phyloP scores from a whole-genome alignment of 1,284 basidiomycete genomes.

The Leccinum fallax region DNA sequence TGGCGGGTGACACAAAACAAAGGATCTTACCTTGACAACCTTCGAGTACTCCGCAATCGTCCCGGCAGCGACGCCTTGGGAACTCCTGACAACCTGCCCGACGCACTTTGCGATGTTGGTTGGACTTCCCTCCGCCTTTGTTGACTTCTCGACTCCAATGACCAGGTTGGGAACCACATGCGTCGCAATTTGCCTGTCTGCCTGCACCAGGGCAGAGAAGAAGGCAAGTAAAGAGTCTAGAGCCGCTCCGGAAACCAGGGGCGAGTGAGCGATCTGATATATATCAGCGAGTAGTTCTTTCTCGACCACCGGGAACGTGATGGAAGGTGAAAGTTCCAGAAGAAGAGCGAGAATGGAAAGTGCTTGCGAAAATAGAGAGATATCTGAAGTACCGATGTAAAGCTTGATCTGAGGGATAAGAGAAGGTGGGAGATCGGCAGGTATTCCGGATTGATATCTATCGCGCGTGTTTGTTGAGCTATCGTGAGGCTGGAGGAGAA shows the following conservation, averaged over 20 bases:
- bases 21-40: constrained; percentile 61
- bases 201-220: constrained; percentile 79
- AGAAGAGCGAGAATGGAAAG: constrained; percentile 73
- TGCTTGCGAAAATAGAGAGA: constrained; percentile 77
- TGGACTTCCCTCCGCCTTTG: constrained; percentile 55
- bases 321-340: constrained; percentile 64
- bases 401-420: constrained; percentile 75
- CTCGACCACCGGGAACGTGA: constrained; percentile 74
- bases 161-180: constrained; percentile 77
- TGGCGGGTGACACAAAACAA: not conserved
- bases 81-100: constrained; percentile 74
- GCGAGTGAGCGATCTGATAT: constrained; percentile 75
- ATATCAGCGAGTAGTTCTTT: constrained; percentile 67
- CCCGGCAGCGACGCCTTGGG: constrained; percentile 72
- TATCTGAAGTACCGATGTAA: constrained; percentile 74
- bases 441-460: constrained; percentile 69
- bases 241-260: constrained; percentile 70
- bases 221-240: constrained; percentile 84
- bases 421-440: constrained; percentile 58
- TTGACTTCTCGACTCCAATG: constrained; percentile 57
- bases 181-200: constrained; percentile 78
- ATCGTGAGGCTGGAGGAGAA: constrained; percentile 13
- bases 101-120: constrained; percentile 83
- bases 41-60: constrained; percentile 83
- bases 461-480: constrained; percentile 3